phyloP scores from a whole-genome alignment of 305 asterid species.

The Andrographis paniculata region DNA sequence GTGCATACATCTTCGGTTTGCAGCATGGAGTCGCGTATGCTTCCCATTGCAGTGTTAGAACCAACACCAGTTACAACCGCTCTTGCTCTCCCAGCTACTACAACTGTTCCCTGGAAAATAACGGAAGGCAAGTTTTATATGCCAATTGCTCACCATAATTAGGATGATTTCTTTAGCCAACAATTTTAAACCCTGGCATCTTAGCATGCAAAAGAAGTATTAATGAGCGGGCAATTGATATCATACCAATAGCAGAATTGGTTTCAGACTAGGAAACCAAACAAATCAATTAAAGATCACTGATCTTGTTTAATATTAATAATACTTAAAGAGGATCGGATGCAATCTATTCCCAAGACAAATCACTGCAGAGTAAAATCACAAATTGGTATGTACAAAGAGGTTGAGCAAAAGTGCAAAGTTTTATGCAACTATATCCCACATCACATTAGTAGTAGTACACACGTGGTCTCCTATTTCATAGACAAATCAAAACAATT shows the following conservation, averaged over 20 bases:
- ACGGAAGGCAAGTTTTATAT: slow-evolving; percentile 17
- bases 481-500: slow-evolving; percentile 4
- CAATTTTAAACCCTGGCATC: neutral
- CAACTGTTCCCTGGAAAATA: slow-evolving; percentile 78
- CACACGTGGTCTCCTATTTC: no score
- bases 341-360: no score
- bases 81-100: slow-evolving; percentile 94
- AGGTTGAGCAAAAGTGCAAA: no score
- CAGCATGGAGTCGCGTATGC: slow-evolving; percentile 94
- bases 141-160: slow-evolving; percentile 8
- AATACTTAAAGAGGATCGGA: no score
- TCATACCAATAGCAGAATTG: neutral
- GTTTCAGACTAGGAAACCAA: neutral
- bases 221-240: slow-evolving; percentile 2
- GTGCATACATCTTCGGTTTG: slow-evolving; percentile 84
- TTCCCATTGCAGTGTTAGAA: slow-evolving; percentile 99
- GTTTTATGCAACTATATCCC: no score
- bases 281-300: no score
- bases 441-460: no score
- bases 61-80: slow-evolving; percentile 92
- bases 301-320: no score
- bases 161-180: neutral
- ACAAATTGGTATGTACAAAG: no score
- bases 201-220: slow-evolving; percentile 1
- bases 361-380: no score